Base-by-base conservation (phyloP, 441 rosid species). In the Adansonia rubrostipa region DNA sequence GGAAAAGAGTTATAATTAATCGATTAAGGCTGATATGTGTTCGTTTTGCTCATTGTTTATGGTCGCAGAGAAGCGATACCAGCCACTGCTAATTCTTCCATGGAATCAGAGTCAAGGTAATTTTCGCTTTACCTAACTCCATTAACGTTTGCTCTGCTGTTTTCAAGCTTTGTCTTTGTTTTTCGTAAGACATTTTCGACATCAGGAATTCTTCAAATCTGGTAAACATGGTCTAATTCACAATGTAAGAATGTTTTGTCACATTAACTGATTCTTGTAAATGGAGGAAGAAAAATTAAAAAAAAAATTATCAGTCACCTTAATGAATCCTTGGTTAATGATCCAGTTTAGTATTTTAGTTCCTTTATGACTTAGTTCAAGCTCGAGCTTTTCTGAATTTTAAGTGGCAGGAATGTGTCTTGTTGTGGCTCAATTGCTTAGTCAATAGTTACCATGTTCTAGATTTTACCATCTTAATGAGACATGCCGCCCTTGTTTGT, bases 1-100 rank as follows among this genome's bases (percentile, higher is more conserved):
- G 11, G 40, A 11, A 61, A 40, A 63, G 28, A 40, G 9, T 62
- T 70, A 20, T 53, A 17, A 2, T 62, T 75, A 17, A 15, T 13
- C 9, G 48, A 57, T 50, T 54, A 54, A 54, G 61, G 54, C 40
- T 45, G 19, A 40, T 11, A 17, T 80, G 15, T 33, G 28, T 47
- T 70, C 54, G 9, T 48, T 63, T 75, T 45, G 42, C 67, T 45
- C 9, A 6, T 57, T 63, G 36, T 63, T 70, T 73, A 48, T 65
- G 54, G 47, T 78, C 78, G 5, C 82, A 87, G 93, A 87, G 85
- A 86, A 88, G 82, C 92, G 87, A 85, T 84, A 77, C 77, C 89
- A 84, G 62, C 63, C 19, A 58, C 63, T 7, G 11, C 84, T 78
- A 58, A 62, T 78, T 80, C 69, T 70, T 57, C 82, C 36, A 75